Base-by-base conservation (phyloP, 2,329 filamentous ascomycete genomes). In the Nannizziopsis barbatae region DNA sequence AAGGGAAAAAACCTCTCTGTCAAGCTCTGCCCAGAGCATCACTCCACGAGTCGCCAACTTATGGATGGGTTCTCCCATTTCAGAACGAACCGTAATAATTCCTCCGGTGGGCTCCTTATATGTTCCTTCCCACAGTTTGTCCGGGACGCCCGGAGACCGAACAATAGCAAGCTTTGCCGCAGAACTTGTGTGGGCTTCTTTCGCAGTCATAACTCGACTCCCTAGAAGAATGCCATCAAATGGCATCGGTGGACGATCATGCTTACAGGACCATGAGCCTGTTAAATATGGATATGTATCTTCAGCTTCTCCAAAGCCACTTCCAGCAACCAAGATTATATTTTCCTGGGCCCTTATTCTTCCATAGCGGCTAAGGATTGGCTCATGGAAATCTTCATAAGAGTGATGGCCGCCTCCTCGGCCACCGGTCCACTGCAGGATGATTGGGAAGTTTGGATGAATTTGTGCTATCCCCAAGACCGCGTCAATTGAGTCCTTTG, bases 1-100 rank as follows among this genome's bases (percentile, higher is more conserved):
- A 43, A 98, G 73, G 62, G 81, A 84, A 74, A 98, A 98, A 61
- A 98, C 96, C 71, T 94, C 95, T 67, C 92, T 79, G 62, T 98
- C 92, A 88, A 98, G 94, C 71, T 98, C 92, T 41, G 88, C 83
- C 92, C 92, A 98, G 74, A 98, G 95, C 47, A 80, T 75, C 42
- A 98, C 89, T 76, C 92, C 92, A 50, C 92, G 84, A 42, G 92
- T 98, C 12, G 92, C 92, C 51, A 98, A 79, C 74, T 98, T 98
- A 75, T 98, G 92, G 53, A 98, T 98, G 5, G 92, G 92, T 74
- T 98, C 92, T 40, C 92, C 92, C 92, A 98, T 96, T 71, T 98
- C 92, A 1, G 92, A 98, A 55, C 87, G 80, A 42, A 98, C 92
- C 27, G 92, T 98, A 60, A 98, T 90, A 54, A 98, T 81, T 64